Conservation (phyloP, 306 rosid species). For the Inga laurina region DNA sequence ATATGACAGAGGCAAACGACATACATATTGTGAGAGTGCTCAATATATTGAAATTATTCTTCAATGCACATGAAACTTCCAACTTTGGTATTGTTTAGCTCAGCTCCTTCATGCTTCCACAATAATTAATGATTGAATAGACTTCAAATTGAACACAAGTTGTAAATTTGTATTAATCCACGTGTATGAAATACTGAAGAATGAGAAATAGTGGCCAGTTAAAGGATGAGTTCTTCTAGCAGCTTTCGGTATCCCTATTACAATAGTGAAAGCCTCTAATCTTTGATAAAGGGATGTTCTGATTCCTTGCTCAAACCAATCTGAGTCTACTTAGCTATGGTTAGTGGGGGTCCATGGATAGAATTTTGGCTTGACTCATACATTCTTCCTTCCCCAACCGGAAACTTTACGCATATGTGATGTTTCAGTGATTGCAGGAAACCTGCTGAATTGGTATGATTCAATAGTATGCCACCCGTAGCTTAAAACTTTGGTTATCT, state of each 20-base stretch:
- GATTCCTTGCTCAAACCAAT: background rate
- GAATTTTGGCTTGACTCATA: background rate
- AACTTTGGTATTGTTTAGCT: background rate
- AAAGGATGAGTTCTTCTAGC: background rate
- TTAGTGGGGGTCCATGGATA: background rate
- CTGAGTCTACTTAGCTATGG: background rate
- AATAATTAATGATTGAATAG: background rate
- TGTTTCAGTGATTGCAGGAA: constrained; percentile 18
- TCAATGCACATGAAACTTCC: background rate
- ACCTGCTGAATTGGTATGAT: background rate
- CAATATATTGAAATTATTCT: background rate
- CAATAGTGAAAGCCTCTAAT: background rate
- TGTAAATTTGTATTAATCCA: background rate
- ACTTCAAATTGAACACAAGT: background rate
- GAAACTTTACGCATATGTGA: background rate
- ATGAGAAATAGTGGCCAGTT: background rate
- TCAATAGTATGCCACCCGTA: constrained; percentile 1
- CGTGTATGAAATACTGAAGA: background rate
- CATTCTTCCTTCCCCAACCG: background rate
- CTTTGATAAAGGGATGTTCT: background rate
- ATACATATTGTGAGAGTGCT: background rate
- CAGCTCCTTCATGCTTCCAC: background rate
- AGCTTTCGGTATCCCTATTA: background rate
- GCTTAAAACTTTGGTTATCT: background rate
- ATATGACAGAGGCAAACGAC: background rate